Conservation (phyloP, 2,329 filamentous ascomycete species). For the Diaporthe velutina region DNA sequence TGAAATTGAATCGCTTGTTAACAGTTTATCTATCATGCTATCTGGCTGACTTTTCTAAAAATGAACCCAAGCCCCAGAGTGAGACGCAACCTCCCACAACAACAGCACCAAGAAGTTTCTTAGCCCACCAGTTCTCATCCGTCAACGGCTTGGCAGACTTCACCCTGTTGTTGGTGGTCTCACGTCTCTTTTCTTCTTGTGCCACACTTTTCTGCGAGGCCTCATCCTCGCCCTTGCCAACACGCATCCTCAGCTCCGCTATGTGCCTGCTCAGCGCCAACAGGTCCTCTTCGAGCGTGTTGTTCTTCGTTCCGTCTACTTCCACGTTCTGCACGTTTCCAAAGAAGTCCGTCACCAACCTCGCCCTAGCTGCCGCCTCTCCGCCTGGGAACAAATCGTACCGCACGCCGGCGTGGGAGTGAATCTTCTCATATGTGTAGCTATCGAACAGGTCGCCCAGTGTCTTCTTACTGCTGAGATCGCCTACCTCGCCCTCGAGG, state of each 20-base stretch:
- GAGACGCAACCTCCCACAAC: conserved; percentile 72
- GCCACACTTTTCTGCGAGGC: conserved; percentile 41
- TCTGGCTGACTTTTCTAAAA: conserved; percentile 55
- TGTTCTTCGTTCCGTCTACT: conserved; percentile 76
- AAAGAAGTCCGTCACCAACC: conserved; percentile 95
- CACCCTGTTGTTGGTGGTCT: conserved; percentile 50
- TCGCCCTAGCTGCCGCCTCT: conserved; percentile 79
- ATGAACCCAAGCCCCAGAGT: conserved; percentile 70
- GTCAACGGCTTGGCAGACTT: conserved; percentile 72
- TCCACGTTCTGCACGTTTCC: conserved; percentile 98
- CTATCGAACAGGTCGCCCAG: conserved; percentile 96
- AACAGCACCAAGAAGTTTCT: conserved; percentile 73
- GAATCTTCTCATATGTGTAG: conserved; percentile 95
- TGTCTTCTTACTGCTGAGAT: conserved; percentile 88
- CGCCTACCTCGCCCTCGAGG: conserved; percentile 89
- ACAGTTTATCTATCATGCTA: background rate
- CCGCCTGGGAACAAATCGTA: conserved; percentile 96
- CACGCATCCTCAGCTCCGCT: conserved; percentile 63
- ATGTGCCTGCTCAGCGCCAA: conserved; percentile 80
- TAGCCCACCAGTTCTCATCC: conserved; percentile 76
- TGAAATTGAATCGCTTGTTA: background rate
- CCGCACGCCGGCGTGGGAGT: conserved; percentile 89
- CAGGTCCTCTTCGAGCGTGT: conserved; percentile 78
- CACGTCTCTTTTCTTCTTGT: conserved; percentile 40
- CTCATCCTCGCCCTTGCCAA: conserved; percentile 58